A percentile compares a stretch with the other conserved stretches of the same genome.
Conservation (phyloP, 2,329 filamentous ascomycete genomes). For the Fusarium praegraminearum region DNA sequence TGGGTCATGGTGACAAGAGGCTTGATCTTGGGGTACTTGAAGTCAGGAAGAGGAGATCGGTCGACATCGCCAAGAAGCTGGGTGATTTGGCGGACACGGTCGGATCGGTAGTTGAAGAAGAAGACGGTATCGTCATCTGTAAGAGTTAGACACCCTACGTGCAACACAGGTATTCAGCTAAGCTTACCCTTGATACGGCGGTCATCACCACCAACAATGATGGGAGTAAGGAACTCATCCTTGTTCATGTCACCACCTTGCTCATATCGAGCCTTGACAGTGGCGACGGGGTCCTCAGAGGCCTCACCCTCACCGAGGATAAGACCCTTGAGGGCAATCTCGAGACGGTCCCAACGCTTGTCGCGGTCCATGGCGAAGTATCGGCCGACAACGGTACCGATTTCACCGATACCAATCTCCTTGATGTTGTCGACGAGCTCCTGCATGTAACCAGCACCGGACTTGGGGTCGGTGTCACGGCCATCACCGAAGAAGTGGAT, state of each 20-base stretch:
- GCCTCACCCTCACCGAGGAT: slow-evolving; percentile 88
- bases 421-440: slow-evolving; percentile 83
- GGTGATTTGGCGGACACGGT: slow-evolving; percentile 95
- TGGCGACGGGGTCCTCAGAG: slow-evolving; percentile 84
- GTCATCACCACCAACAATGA: slow-evolving; percentile 90
- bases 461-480: slow-evolving; percentile 98
- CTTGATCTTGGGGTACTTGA: slow-evolving; percentile 91
- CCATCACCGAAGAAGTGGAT: slow-evolving; percentile 99
- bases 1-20: slow-evolving; percentile 94
- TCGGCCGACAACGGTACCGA: slow-evolving; percentile 92
- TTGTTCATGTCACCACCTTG: slow-evolving; percentile 77
- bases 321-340: slow-evolving; percentile 89
- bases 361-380: slow-evolving; percentile 99
- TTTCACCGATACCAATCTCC: slow-evolving; percentile 86
- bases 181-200: slow-evolving; percentile 81
- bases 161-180: background rate
- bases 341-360: slow-evolving; percentile 97
- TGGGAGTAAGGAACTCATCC: slow-evolving; percentile 98
- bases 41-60: slow-evolving; percentile 89
- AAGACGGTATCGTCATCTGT: slow-evolving; percentile 94
- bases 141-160: slow-evolving; percentile 7
- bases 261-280: slow-evolving; percentile 88
- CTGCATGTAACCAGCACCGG: slow-evolving; percentile 87
- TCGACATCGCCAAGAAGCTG: slow-evolving; percentile 94
- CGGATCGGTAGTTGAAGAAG: slow-evolving; percentile 99